phyloP scores from a whole-genome alignment of 2,329 filamentous ascomycete species.

The Albifimbria verrucaria region DNA sequence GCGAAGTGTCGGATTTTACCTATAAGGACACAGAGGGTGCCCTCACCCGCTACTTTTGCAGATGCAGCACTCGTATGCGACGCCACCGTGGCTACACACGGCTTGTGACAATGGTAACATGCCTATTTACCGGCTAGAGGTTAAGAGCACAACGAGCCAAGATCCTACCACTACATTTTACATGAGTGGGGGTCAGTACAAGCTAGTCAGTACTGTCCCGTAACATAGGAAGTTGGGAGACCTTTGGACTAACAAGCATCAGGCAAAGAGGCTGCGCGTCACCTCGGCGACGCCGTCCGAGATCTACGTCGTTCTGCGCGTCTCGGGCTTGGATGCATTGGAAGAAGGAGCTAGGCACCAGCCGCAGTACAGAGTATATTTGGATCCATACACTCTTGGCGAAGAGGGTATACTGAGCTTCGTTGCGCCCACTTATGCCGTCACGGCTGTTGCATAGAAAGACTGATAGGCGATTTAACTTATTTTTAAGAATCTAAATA shows the following conservation, averaged over 20 bases:
- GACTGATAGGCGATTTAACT: background rate
- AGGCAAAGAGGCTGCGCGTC: constrained; percentile 1
- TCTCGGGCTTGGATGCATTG: background rate
- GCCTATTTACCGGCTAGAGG: background rate
- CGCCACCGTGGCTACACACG: background rate
- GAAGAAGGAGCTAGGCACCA: background rate
- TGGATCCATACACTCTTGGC: background rate
- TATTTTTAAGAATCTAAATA: background rate
- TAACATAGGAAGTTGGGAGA: background rate
- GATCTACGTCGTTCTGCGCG: background rate
- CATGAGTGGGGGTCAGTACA: background rate
- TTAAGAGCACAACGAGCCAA: background rate
- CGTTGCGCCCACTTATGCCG: background rate
- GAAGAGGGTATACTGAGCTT: background rate
- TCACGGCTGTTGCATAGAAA: background rate
- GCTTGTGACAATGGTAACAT: background rate
- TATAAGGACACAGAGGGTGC: background rate
- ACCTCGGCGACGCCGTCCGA: background rate
- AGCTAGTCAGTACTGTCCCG: background rate
- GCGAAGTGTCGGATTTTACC: background rate
- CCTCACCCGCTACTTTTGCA: background rate
- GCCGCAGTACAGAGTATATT: background rate
- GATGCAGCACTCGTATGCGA: background rate
- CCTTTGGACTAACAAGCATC: background rate
- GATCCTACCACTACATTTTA: background rate